Evolutionary conservation across 2,329 filamentous ascomycete genomes (phyloP).

Genomic region (Cladosporium sphaerospermum): DNA sequence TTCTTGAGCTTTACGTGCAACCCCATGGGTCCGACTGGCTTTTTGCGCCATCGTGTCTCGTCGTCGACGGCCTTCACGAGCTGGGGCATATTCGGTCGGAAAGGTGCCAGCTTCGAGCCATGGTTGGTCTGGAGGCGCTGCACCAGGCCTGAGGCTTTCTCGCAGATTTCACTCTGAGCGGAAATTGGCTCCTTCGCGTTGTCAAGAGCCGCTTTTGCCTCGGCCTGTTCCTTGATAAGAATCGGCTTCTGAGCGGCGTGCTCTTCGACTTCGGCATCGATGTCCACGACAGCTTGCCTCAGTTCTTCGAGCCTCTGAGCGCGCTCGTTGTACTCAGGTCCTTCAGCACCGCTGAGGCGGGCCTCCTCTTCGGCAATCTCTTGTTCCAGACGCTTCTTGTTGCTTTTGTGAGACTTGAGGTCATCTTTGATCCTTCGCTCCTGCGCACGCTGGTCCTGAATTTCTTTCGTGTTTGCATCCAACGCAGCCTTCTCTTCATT

Average conservation of each 20-base stretch:
- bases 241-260: conserved; percentile 32
- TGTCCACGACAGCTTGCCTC: conserved; percentile 44
- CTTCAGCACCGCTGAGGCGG: conserved; percentile 57
- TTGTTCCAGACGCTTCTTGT: conserved; percentile 36
- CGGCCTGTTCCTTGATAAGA: conserved; percentile 30
- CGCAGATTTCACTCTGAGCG: conserved; percentile 20
- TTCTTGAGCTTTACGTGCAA: conserved; percentile 68
- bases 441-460: conserved; percentile 38
- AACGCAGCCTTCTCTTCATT: conserved; percentile 47
- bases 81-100: conserved; percentile 54
- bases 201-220: conserved; percentile 19
- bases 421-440: conserved; percentile 59
- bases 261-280: conserved; percentile 31
- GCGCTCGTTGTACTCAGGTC: conserved; percentile 61
- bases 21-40: conserved; percentile 79
- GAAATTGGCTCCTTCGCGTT: conserved; percentile 21
- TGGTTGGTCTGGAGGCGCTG: conserved; percentile 50
- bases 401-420: conserved; percentile 47
- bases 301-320: conserved; percentile 45
- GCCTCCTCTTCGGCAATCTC: conserved; percentile 51
- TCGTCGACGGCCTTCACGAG: conserved; percentile 63
- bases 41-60: conserved; percentile 62
- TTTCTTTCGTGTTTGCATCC: conserved; percentile 30
- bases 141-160: conserved; percentile 46
- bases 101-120: conserved; percentile 58